These are phyloP conservation scores for Senna siamea DNA, from an alignment of 306 rosid species.

Conservation along the genomic window DNA sequence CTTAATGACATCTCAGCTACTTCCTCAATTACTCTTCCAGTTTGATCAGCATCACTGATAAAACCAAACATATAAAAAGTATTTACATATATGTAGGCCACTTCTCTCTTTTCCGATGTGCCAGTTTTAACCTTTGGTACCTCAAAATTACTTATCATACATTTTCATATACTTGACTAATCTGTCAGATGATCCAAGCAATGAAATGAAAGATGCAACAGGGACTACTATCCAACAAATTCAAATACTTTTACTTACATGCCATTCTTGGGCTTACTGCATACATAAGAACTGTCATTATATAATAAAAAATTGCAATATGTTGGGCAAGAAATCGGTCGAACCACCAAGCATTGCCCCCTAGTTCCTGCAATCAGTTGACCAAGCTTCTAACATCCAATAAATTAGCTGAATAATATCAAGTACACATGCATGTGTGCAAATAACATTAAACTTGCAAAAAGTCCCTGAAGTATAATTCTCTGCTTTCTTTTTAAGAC, in stretches of 20 bases:
- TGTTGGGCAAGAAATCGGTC: conserved; percentile 98
- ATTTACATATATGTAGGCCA: neutral
- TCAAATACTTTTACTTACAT: conserved; percentile 61
- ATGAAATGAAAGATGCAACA: conserved; percentile 21
- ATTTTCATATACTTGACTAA: neutral
- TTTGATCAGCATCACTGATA: neutral
- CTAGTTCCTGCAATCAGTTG: conserved; percentile 82
- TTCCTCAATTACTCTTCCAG: conserved; percentile 10
- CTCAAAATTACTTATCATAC: conserved; percentile 24
- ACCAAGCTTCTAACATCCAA: conserved; percentile 24
- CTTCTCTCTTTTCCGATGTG: conserved; percentile 11
- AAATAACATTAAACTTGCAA: conserved; percentile 15
- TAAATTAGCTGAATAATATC: conserved; percentile 16
- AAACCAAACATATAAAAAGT: conserved; percentile 10
- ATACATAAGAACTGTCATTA: conserved; percentile 85
- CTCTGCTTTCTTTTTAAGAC: neutral
- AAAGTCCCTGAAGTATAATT: neutral
- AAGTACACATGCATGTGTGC: conserved; percentile 15
- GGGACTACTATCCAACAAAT: conserved; percentile 24
- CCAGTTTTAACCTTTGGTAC: conserved; percentile 8
- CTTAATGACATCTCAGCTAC: neutral
- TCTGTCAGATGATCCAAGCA: conserved; percentile 28
- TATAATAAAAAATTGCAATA: conserved; percentile 75
- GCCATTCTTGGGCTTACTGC: conserved; percentile 96
- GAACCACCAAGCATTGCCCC: conserved; percentile 96